Evolutionary conservation across 2,329 filamentous ascomycete genomes (phyloP).

Genomic region (Neofusicoccum kwambonambiense): DNA sequence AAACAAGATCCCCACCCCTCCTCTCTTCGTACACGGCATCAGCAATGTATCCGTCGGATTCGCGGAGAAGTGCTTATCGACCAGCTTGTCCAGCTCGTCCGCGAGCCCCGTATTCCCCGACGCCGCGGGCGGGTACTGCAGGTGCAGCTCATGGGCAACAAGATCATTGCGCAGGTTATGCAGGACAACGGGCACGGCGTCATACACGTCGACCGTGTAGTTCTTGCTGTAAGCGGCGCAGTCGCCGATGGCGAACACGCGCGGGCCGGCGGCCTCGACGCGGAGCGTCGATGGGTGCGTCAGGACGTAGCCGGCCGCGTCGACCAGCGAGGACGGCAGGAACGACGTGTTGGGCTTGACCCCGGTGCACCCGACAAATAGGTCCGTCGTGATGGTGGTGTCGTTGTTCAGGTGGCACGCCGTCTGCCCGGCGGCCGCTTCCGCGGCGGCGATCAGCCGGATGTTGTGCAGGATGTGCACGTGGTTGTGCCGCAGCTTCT

Average conservation of each 20-base stretch:
- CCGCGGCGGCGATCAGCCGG: constrained; percentile 24
- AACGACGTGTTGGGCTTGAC: constrained; percentile 33
- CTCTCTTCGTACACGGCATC: constrained; percentile 23
- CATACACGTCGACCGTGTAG: constrained; percentile 35
- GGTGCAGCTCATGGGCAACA: constrained; percentile 31
- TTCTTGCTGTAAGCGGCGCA: constrained; percentile 32
- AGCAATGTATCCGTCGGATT: constrained; percentile 23
- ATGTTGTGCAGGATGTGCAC: constrained; percentile 31
- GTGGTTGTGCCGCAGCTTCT: constrained; percentile 30
- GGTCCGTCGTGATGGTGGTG: constrained; percentile 32
- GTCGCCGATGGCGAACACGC: constrained; percentile 40
- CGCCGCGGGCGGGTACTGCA: constrained; percentile 14
- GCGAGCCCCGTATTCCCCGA: constrained; percentile 19
- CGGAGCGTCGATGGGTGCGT: constrained; percentile 31
- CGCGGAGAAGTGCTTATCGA: constrained; percentile 25
- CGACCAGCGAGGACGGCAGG: constrained; percentile 27
- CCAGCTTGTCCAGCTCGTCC: constrained; percentile 25
- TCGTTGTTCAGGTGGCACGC: constrained; percentile 30
- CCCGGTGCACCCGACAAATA: constrained; percentile 38
- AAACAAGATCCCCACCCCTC: constrained; percentile 38
- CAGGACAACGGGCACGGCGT: constrained; percentile 35
- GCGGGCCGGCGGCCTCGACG: constrained; percentile 23
- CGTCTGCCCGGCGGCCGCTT: constrained; percentile 23
- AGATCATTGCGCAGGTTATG: constrained; percentile 36
- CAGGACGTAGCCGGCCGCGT: constrained; percentile 27